Evolutionary conservation across 2,329 filamentous ascomycete genomes (phyloP).

Genomic region (Nakataea oryzae): DNA sequence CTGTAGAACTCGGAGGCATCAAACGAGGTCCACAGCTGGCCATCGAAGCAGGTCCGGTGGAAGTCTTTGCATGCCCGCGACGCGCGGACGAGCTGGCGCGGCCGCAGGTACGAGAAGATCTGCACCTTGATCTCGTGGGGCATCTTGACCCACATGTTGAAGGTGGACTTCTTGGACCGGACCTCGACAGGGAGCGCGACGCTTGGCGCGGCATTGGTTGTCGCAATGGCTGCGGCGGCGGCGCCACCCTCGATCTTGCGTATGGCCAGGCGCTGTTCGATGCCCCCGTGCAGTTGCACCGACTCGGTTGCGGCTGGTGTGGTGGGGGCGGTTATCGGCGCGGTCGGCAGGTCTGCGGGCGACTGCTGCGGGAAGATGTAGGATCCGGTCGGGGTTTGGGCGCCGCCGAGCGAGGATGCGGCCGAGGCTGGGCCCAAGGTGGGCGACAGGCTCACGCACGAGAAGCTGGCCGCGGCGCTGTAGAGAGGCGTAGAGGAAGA

Average conservation of each 20-base stretch:
- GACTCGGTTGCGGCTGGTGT: conserved; percentile 25
- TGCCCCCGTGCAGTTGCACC: conserved; percentile 23
- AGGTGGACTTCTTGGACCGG: conserved; percentile 32
- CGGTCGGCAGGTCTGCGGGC: conserved; percentile 18
- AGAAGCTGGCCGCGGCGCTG: conserved; percentile 39
- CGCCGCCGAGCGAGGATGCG: not conserved
- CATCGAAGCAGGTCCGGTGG: conserved; percentile 80
- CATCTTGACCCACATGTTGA: conserved; percentile 70
- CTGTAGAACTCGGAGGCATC: conserved; percentile 82
- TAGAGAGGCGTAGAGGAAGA: conserved; percentile 58
- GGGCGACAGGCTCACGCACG: conserved; percentile 40
- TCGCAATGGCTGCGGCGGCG: conserved; percentile 18
- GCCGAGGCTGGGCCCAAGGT: not conserved
- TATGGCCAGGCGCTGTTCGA: conserved; percentile 38
- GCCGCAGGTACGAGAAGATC: conserved; percentile 65
- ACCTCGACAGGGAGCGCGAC: conserved; percentile 52
- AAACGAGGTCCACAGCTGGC: conserved; percentile 80
- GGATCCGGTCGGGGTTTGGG: not conserved
- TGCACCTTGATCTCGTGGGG: conserved; percentile 74
- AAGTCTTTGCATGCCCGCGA: conserved; percentile 72
- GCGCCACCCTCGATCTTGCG: conserved; percentile 44
- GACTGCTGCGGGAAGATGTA: conserved; percentile 17
- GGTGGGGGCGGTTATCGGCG: conserved; percentile 26
- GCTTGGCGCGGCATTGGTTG: conserved; percentile 31
- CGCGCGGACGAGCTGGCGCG: conserved; percentile 69